phyloP scores from a whole-genome alignment of 768 basidiomycete species.

The Termitomyces sp. region DNA sequence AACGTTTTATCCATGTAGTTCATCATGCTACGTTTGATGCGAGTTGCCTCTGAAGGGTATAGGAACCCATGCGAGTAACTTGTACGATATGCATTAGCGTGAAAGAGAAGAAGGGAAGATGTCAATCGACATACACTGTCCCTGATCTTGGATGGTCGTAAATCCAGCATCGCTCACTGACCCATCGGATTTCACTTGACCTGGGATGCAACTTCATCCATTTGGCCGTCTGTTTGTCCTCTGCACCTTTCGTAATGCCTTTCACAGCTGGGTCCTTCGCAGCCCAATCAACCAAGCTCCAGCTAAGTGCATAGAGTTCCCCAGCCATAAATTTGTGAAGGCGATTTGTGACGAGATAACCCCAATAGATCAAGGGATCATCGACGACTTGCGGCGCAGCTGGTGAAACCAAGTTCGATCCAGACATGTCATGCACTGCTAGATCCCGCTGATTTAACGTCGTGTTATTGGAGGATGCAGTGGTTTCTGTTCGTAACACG shows the following conservation, averaged over 20 bases:
- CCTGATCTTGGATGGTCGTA: conserved; percentile 95
- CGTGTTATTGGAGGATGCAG: conserved; percentile 2
- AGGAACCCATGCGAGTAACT: conserved; percentile 94
- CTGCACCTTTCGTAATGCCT: conserved; percentile 68
- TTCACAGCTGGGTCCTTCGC: conserved; percentile 70
- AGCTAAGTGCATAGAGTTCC: conserved; percentile 86
- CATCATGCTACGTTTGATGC: conserved; percentile 54
- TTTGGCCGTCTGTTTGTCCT: conserved; percentile 89
- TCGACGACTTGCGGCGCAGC: conserved; percentile 15
- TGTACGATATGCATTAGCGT: conserved; percentile 3
- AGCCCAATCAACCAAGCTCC: conserved; percentile 84
- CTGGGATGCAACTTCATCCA: conserved; percentile 90
- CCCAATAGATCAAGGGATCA: conserved; percentile 83
- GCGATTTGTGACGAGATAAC: conserved; percentile 83
- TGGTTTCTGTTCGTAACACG: conserved; percentile 4
- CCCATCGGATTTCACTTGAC: conserved; percentile 78
- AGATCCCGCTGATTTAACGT: not conserved
- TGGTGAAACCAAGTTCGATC: conserved; percentile 1
- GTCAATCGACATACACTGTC: conserved; percentile 65
- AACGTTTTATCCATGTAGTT: conserved; percentile 43
- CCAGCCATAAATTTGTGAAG: conserved; percentile 94
- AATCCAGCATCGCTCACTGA: conserved; percentile 92
- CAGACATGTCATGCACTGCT: not conserved
- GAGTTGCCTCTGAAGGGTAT: conserved; percentile 82
- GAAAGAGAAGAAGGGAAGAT: conserved; percentile 3